Evolutionary conservation across 345 rosid genomes (phyloP).

Genomic region (Camelina neglecta): DNA sequence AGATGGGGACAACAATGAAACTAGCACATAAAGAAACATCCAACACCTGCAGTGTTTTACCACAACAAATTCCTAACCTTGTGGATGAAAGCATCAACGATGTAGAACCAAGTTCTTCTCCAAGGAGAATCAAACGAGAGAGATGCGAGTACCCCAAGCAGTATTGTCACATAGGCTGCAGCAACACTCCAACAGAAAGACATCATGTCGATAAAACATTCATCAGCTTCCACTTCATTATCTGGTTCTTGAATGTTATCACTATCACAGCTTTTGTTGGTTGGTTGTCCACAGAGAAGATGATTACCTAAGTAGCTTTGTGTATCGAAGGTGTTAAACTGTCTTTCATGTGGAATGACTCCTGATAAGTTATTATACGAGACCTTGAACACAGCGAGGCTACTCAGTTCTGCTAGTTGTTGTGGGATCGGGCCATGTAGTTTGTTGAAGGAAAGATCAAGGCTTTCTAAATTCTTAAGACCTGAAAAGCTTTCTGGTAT

Average conservation of each 20-base stretch:
- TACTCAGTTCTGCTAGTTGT: background rate
- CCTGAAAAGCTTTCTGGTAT: slow-evolving; percentile 44
- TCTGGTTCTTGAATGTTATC: background rate
- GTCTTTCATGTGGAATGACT: background rate
- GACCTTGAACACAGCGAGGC: background rate
- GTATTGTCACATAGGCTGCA: slow-evolving; percentile 15
- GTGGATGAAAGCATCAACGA: background rate
- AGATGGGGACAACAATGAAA: background rate
- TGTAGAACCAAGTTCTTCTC: slow-evolving; percentile 13
- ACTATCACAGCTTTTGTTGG: background rate
- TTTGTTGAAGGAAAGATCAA: slow-evolving; percentile 47
- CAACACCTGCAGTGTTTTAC: background rate
- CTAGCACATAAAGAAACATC: background rate
- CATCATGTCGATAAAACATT: background rate
- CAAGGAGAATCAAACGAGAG: slow-evolving; percentile 38
- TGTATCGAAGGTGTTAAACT: background rate
- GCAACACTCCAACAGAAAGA: slow-evolving; percentile 21
- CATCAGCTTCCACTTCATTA: background rate
- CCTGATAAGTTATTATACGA: slow-evolving; percentile 23
- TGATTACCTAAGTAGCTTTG: slow-evolving; percentile 2
- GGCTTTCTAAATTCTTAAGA: slow-evolving; percentile 41
- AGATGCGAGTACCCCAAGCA: slow-evolving; percentile 8
- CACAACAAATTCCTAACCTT: background rate
- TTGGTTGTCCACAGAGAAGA: background rate
- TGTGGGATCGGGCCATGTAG: background rate